Evolutionary conservation across 202 grass and related monocot species (phyloP).

Genomic region (Saccharum hybrid): DNA sequence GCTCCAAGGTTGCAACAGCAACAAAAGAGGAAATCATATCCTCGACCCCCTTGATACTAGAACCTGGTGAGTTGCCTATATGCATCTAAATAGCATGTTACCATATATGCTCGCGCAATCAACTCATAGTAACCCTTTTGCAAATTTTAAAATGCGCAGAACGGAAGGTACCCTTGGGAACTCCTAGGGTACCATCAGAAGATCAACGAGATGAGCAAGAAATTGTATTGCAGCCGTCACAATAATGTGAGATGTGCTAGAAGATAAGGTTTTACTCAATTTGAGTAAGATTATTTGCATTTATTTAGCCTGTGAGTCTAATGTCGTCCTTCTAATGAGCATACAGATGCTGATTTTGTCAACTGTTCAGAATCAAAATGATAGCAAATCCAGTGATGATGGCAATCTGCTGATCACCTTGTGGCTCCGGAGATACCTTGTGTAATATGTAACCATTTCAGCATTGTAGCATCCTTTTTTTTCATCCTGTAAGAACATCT

Average conservation of each 20-base stretch:
- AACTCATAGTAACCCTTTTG: conserved; percentile 38
- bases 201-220: conserved; percentile 43
- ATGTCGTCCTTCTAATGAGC: conserved; percentile 39
- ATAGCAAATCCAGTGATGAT: conserved; percentile 1
- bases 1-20: conserved; percentile 48
- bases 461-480: conserved; percentile 15
- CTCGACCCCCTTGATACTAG: conserved; percentile 42
- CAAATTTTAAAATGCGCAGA: conserved; percentile 51
- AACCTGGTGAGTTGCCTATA: conserved; percentile 62
- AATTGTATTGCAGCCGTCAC: conserved; percentile 49
- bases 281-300: conserved; percentile 30
- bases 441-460: conserved; percentile 36
- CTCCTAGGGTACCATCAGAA: conserved; percentile 36
- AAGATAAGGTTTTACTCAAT: conserved; percentile 44
- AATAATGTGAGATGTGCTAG: conserved; percentile 59
- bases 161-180: conserved; percentile 46
- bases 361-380: conserved; percentile 8
- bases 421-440: background rate
- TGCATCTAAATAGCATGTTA: conserved; percentile 23
- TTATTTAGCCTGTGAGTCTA: conserved; percentile 9
- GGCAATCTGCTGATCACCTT: conserved; percentile 11
- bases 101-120: conserved; percentile 16
- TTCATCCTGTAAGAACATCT: conserved; percentile 22
- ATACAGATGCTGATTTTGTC: conserved; percentile 7
- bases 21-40: conserved; percentile 66